Base-by-base conservation (phyloP, 305 asterid genomes). In the Fraxinus albicans region DNA sequence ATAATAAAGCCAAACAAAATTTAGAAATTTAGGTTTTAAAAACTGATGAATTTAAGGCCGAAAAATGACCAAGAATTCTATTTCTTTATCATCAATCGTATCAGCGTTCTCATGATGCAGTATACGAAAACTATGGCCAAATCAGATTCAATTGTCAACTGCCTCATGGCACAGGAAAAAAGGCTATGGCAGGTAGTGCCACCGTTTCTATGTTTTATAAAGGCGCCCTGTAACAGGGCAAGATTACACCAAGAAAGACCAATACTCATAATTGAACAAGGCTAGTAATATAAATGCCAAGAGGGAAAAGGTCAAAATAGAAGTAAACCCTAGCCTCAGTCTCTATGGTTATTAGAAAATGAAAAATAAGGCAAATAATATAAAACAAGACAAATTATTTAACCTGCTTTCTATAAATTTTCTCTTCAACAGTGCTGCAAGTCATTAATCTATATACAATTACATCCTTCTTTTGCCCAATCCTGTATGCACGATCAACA, bases 401-500 rank as follows among this genome's bases (percentile, higher is more conserved):
- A 73, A 96, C 99, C 98, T 96, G 99, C 88, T 94, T 94, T 87
- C 91, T 88, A 79, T 96, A 96, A 35, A 96, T 96, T 81, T 93
- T 96, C 89, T 96, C 99, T 88, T 96, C 99, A 70, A 96, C 99
- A 13, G 99, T 96, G 83, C 94, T 84, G 84, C 92, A 91, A 23
- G 99, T 96, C 99, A 96, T 96, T 82, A 96, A 84, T 82, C 99
- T 91, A 87, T 96, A 96, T 63, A 96, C 99, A 80, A 94, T 88
- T 34, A 96, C 99, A 87, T 96, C 93, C 89, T 94, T 96, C 90
- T 87, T 92, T 85, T 96, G 98, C 83, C 99, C 99, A 86, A 96
- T 96, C 50, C 99, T 92, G 82, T 96, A 96, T 82, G 99, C 99
- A 47, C 99, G 98, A 78, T 96, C 99, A 58, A 93, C 99, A 77